phyloP scores from a whole-genome alignment of 83 land plant species.

The Picea abies region DNA sequence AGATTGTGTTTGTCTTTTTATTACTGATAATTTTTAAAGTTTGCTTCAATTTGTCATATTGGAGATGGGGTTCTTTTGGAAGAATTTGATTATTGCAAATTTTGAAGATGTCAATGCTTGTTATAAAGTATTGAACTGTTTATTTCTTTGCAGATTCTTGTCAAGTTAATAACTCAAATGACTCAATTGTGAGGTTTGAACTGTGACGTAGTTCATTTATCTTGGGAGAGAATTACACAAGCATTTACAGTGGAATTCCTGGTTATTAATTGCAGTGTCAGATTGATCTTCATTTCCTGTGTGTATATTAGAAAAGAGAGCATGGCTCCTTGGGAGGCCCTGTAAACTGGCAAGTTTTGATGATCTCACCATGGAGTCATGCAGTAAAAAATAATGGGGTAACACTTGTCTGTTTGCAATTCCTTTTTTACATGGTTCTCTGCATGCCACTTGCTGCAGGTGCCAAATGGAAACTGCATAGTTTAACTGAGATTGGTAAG shows the following conservation, averaged over 20 bases:
- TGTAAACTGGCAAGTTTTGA: conserved; percentile 3
- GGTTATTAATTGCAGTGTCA: neutral
- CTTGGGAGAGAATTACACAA: neutral
- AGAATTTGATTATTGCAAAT: neutral
- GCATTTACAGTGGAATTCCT: neutral
- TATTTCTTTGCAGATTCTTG: conserved; percentile 1
- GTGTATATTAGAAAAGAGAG: conserved; percentile 10
- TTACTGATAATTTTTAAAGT: neutral
- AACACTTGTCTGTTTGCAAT: neutral
- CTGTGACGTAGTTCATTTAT: neutral
- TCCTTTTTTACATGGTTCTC: neutral
- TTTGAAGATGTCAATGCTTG: neutral
- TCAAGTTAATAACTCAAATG: neutral
- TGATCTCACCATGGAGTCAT: neutral
- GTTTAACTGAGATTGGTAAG: neutral
- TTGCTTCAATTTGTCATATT: neutral
- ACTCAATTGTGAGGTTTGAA: neutral
- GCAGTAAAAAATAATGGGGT: neutral
- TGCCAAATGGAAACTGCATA: neutral
- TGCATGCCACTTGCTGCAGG: neutral
- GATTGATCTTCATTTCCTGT: neutral
- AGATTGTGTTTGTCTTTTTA: neutral
- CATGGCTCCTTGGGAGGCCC: too few species aligned
- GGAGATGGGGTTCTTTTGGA: neutral
- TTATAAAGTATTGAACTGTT: neutral